A percentile compares a stretch with the other conserved stretches of the same genome.
Conservation (phyloP, 192 early-diverging fungal species). For the Coemansia aciculifera region DNA sequence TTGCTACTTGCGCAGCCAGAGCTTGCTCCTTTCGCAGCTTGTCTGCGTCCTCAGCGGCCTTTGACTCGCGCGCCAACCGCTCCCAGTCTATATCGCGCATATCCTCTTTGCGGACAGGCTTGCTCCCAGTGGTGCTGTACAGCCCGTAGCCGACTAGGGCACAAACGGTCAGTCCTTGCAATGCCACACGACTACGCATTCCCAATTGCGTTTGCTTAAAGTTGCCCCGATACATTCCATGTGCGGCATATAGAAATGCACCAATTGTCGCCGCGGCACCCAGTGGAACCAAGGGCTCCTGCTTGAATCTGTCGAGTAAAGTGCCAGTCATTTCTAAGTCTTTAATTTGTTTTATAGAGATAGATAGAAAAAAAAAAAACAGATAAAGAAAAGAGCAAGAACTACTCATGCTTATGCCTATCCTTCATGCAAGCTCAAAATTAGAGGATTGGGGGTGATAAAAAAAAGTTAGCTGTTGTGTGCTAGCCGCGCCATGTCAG, state of each 20-base stretch:
- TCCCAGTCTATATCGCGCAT: slow-evolving; percentile 48
- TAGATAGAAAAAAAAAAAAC: neutral
- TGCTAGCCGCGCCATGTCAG: neutral
- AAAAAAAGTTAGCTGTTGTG: neutral
- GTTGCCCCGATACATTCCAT: slow-evolving; percentile 31
- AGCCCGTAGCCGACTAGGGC: slow-evolving; percentile 36
- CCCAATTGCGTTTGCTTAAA: slow-evolving; percentile 33
- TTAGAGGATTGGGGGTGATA: neutral
- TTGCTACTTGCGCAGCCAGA: slow-evolving; percentile 8
- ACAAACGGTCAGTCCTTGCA: slow-evolving; percentile 44
- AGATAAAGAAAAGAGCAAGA: neutral
- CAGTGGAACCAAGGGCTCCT: slow-evolving; percentile 45
- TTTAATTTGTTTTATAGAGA: neutral
- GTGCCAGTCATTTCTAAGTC: slow-evolving; percentile 19
- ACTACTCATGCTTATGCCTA: neutral
- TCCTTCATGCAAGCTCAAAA: neutral
- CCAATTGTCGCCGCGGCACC: slow-evolving; percentile 34
- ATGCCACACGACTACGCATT: slow-evolving; percentile 44
- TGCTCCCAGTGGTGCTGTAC: neutral
- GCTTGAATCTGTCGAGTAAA: slow-evolving; percentile 25
- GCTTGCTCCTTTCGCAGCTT: slow-evolving; percentile 14
- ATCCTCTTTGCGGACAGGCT: slow-evolving; percentile 11
- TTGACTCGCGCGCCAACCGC: slow-evolving; percentile 32
- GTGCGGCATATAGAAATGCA: slow-evolving; percentile 41
- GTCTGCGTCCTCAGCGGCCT: slow-evolving; percentile 21